Evolutionary conservation across 2,329 filamentous ascomycete species (phyloP).

Genomic region (Alternaria viburni): DNA sequence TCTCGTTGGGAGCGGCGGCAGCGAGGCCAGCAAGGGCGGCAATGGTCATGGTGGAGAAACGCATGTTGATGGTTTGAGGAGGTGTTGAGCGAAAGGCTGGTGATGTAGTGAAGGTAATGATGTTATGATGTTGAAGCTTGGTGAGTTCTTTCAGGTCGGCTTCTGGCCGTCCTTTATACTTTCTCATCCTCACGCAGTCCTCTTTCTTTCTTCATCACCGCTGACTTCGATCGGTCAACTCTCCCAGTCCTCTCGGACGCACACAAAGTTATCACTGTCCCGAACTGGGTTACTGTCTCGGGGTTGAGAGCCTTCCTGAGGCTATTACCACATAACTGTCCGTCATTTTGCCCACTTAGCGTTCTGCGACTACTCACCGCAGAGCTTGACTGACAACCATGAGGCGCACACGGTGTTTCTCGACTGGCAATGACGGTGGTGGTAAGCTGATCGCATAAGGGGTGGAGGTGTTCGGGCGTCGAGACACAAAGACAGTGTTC

Average conservation of each 20-base stretch:
- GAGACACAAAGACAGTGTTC: neutral
- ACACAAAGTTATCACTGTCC: neutral
- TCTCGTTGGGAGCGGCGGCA: slow-evolving; percentile 8
- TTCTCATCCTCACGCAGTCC: neutral
- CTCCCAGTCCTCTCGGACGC: neutral
- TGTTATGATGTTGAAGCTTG: slow-evolving; percentile 3
- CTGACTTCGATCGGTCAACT: neutral
- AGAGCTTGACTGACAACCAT: neutral
- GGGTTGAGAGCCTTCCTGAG: neutral
- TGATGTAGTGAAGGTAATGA: slow-evolving; percentile 1
- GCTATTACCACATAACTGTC: neutral
- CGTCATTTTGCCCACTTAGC: neutral
- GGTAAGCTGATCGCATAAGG: slow-evolving; percentile 11
- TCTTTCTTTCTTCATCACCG: neutral
- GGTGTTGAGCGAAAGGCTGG: neutral
- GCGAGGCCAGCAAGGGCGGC: slow-evolving; percentile 11
- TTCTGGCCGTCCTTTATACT: slow-evolving; percentile 4
- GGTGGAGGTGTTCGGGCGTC: neutral
- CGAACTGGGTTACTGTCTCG: neutral
- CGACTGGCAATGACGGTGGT: neutral
- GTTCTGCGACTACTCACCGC: neutral
- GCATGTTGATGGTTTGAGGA: slow-evolving; percentile 4
- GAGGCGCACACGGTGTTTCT: neutral
- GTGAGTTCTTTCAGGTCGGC: neutral
- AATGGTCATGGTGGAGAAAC: slow-evolving; percentile 13